Base-by-base conservation (phyloP, 257 asterid species). In the Nicotiana tomentosiformis region DNA sequence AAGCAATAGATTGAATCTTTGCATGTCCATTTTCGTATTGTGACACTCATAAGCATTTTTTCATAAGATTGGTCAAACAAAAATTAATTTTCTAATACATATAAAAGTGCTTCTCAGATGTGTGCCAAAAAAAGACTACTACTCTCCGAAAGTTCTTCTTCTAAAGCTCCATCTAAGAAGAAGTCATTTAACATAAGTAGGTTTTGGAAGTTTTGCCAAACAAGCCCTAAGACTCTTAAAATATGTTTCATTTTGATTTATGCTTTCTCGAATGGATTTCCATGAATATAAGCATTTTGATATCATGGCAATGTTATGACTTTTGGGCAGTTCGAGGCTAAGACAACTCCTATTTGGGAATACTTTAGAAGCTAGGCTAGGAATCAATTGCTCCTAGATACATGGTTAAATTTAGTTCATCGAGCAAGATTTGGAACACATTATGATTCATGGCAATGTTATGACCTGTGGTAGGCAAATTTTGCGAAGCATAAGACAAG, bases 401-500 rank as follows among this genome's bases (percentile, higher is more conserved):
- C 23, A 6, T 58, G 23, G 9, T 58, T 58, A 58, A 18, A 17
- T 74, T 49, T 74, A 23, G 80, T 26, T 33, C 64, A 49, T 74
- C 29, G 80, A 26, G 43, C 43, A 74, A 49, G 80, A 74, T 26
- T 14, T 51, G 61, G 10, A 74, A 74, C 64, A 1, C 80, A 74
- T 14, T 74, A 74, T 74, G 78, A 20, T 72, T 72, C 60, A 46
- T 72, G 78, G 78, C 39, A 74, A 30, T 46, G 43, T 26, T 74
- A 74, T 51, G 62, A 58, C 26, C 26, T 49, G 43, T 23, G 39
- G 64, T 49, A 49, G 80, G 43, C 43, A 74, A 74, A 23, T 74
- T 46, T 74, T 74, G 80, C 3, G 64, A 74, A 49, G 64, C 80
- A 49, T 74, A 74, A 49, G 61, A 43, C 61, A 74, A 74, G 80